Conservation (phyloP, 176 grass and related monocot species). For the Otatea glauca region DNA sequence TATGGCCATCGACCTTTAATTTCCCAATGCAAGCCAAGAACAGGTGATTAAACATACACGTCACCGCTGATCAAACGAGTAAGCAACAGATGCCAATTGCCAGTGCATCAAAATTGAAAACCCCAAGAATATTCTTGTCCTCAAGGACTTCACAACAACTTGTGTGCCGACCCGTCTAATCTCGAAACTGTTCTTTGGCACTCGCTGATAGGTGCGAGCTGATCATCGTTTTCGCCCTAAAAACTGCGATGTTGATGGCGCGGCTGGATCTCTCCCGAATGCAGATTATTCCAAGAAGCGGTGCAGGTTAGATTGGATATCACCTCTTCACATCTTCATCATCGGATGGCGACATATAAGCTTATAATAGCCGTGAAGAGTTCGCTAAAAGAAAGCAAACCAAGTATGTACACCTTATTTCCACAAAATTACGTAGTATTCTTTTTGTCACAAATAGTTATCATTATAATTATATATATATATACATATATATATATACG, state of each 20-base stretch:
- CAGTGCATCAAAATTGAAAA: conserved; percentile 23
- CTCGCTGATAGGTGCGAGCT: neutral
- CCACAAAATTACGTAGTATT: no score
- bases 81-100: neutral
- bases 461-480: no score
- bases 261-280: neutral
- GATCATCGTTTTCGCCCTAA: conserved; percentile 39
- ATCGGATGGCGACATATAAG: neutral
- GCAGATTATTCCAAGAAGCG: conserved; percentile 20
- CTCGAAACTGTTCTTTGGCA: neutral
- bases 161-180: neutral
- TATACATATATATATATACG: no score
- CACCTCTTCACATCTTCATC: neutral
- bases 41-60: neutral
- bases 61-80: neutral
- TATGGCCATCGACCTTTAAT: neutral
- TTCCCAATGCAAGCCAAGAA: neutral
- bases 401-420: neutral
- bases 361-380: conserved; percentile 12
- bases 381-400: neutral
- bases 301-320: conserved; percentile 25
- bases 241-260: conserved; percentile 20
- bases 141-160: neutral
- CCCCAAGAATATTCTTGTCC: conserved; percentile 24
- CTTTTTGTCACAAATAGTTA: no score